Evolutionary conservation across 306 rosid species (phyloP), one percentile per base, ranked within the genome.

Genomic region (Castanea mollissima): DNA sequence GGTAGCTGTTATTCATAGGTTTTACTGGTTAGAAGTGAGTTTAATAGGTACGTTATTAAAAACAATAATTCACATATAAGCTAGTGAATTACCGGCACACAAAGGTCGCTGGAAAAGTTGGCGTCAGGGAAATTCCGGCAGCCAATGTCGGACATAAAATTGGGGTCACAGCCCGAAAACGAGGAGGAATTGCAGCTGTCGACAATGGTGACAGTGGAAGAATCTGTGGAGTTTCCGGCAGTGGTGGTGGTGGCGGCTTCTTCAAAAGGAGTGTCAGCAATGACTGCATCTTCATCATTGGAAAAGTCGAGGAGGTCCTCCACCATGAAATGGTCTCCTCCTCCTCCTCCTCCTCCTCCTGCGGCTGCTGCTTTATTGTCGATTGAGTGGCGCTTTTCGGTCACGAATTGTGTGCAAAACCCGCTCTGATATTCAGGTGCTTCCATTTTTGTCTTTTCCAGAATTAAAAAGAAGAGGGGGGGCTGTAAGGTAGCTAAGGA

Each of bases 231-330:
- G 70, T 80, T 82, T 34, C 82, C 84, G 19, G 90, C 84, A 15
- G 90, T 67, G 29, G 77, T 60, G 57, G 84, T 86, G n/a, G 90
- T 80, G 19, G 90, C 67, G 20, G 80, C 69, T 55, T 82, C 85
- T 71, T 88, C 88, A 6, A 82, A 81, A 63, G 81, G 35, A 2
- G 77, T 71, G 19, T 86, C 90, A 32, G 83, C 27, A n/a, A 78
- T 70, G 76, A 57, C 34, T 0, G 57, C 79, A 6, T 84, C 89
- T 32, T 85, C 86, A 10, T 89, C 84, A 76, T 93, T 89, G 70
- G 99, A 88, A 79, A 95, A 93, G 85, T 95, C 90, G 27, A 95
- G 90, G 62, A 95, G 89, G 80, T 95, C 98, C 73, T 94, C 98
- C 1, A 94, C 97, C 35, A 88, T 75, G 81, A 92, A 94, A 67